Percentiles rank a stretch among this genome's conserved stretches.
These are phyloP conservation scores for Prunus campanulata DNA, from an alignment of 306 rosid species.

Conservation along the genomic window DNA sequence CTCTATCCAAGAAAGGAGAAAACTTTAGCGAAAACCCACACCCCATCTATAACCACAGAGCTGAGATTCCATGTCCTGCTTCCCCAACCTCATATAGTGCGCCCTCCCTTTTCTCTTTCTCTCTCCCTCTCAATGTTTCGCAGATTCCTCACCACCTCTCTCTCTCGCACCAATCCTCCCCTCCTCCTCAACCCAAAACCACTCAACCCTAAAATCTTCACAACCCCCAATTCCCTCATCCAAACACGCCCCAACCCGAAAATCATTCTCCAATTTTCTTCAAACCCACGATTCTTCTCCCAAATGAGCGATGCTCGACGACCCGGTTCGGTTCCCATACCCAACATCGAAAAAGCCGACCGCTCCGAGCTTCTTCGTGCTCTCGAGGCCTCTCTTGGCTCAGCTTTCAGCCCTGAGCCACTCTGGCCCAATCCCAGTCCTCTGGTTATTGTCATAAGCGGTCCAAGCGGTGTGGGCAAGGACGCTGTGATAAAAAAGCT, in stretches of 20 bases:
- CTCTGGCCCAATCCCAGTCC: constrained; percentile 59
- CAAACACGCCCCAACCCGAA: constrained; percentile 11
- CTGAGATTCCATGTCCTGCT: constrained; percentile 17
- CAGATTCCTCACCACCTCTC: constrained; percentile 36
- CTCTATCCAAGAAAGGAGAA: no score
- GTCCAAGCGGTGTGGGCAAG: constrained; percentile 97
- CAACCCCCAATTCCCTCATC: constrained; percentile 4
- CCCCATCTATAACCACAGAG: background rate
- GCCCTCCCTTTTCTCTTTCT: background rate
- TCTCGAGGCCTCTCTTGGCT: constrained; percentile 67
- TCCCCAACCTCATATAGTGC: constrained; percentile 10
- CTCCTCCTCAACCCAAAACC: constrained; percentile 15
- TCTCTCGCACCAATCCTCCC: constrained; percentile 22
- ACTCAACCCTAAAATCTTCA: constrained; percentile 6
- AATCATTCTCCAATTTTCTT: background rate
- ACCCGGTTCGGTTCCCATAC: constrained; percentile 35
- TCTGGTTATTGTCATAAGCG: constrained; percentile 69
- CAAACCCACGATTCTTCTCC: constrained; percentile 23
- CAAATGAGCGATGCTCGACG: constrained; percentile 48
- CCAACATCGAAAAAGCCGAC: constrained; percentile 42
- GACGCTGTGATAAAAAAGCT: constrained; percentile 69
- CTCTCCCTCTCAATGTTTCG: constrained; percentile 42
- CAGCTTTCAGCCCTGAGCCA: constrained; percentile 59
- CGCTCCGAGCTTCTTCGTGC: constrained; percentile 72
- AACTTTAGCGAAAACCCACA: background rate